Evolutionary conservation across 306 rosid species (phyloP), one percentile per base, ranked within the genome.

Genomic region (Cicer pinnatifidum): DNA sequence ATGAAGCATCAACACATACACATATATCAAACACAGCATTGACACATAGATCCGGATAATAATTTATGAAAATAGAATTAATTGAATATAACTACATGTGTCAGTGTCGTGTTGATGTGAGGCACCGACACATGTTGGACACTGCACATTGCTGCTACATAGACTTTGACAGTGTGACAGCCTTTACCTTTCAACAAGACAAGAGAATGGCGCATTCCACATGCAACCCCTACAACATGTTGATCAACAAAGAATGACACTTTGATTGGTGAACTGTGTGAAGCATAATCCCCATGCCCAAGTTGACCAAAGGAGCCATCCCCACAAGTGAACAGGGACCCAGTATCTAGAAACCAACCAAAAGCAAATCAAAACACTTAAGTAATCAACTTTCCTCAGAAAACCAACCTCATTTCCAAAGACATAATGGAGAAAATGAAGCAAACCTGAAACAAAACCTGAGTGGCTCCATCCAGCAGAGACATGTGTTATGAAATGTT

Each of bases 381-480:
- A 19, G 13, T 15, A 51, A 41, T 64, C 48, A 69, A 80, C 28
- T 73, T 28, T 19, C 69, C 72, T 11, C 47, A 64, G 20, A 40
- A n/a, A 65, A 43, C 38, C 2, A 40, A 40, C 1, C 71, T 11
- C 16, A 71, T 23, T 23, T 45, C 19, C 20, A 67, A 33, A 35
- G 19, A 59, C 2, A 35, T 59, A n/a, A 1, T 8, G 44, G 44
- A 10, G 57, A 17, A 8, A 44, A 8, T 33, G 10, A 33, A 9
- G 11, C 46, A 54, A 79, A 93, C 98, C 96, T 84, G 98, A 91
- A 89, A 94, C 91, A 71, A 94, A 94, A 74, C 87, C 91, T 11
- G 96, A 94, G 86, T 94, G 97, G 66, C 89, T 87, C 98, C 97
- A 91, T 33, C 98, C 96, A 78, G 99, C 99, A 69, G 99, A 86